Base-by-base conservation (phyloP, 2,329 filamentous ascomycete species). In the Trematosphaeria pertusa region DNA sequence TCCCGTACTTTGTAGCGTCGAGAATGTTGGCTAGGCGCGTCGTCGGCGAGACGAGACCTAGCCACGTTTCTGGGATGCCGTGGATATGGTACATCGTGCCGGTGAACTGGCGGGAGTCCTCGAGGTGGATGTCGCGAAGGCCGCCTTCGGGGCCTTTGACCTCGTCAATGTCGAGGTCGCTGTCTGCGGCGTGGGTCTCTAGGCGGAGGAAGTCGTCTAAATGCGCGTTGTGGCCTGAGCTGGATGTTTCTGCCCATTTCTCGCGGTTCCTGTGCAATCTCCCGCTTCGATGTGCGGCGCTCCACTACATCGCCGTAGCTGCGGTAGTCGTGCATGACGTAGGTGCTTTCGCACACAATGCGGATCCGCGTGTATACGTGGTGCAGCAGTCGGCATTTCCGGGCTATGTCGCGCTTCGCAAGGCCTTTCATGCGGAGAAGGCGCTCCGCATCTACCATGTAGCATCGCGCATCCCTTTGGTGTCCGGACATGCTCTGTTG, bases 31-130 rank as follows among this genome's bases (percentile, higher is more conserved):
- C 74, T 10, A 77, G 57, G 20, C 74, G 61, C 1, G 73, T 76
- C 1, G 74, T 75, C 45, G 76, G 74, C 1, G 75, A 77, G 11
- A 77, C 61, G 3, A 76, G 61, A 24, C 71, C 74, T 2, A 77
- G 62, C 72, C 74, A 76, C 11, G 71, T 74, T 38, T 77, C 74
- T 0, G 73, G 65, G 10, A 77, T 71, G 2, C 74, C 73, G 38
- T 77, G 76, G 6, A 76, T 67, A 20, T 75, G 46, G 15, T 73
- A 75, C 19, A 75, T 63, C 0, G 69, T 73, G 3, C 46, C 35
- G 2, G 66, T 61, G 9, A 61, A 57, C 26, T 64, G 69, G 6
- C 58, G 49, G 14, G 38, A 38, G 14, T 56, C 54, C 34, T 53
- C 50, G 2, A 58, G 59, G 40, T 76, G 72, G n/a, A 75, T 75